A percentile compares a stretch with the other conserved stretches of the same genome.
Evolutionary conservation across 805 yeast species (phyloP).

Genomic region (Candida sonorensis): DNA sequence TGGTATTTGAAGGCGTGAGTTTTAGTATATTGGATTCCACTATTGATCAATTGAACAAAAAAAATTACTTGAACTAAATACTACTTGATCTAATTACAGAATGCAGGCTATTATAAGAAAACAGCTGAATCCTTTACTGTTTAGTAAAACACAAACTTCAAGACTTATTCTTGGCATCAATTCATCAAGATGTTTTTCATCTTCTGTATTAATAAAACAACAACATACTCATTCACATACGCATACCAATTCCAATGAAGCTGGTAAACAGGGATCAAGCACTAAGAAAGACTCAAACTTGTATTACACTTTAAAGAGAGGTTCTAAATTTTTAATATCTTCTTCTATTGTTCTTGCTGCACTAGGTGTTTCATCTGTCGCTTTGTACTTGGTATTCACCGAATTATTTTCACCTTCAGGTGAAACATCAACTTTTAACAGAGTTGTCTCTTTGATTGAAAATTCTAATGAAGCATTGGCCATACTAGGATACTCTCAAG

Average conservation of each 20-base stretch:
- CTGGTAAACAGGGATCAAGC: no score
- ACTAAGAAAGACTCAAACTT: constrained; percentile 11
- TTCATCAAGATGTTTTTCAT: neutral
- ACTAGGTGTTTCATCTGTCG: constrained; percentile 56
- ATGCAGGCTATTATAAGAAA: no score
- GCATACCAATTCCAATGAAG: neutral
- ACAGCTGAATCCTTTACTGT: no score
- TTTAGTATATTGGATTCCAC: no score
- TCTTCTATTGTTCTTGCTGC: constrained; percentile 63
- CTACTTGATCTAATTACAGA: no score
- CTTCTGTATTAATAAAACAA: neutral
- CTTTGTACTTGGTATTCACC: constrained; percentile 67
- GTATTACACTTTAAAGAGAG: constrained; percentile 42
- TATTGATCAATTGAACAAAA: no score
- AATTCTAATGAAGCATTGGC: constrained; percentile 54
- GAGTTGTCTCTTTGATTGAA: constrained; percentile 74
- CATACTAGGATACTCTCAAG: constrained; percentile 35
- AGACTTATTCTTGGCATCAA: no score
- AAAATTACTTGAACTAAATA: no score
- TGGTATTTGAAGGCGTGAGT: no score
- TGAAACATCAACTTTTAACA: constrained; percentile 84
- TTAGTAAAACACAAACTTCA: neutral
- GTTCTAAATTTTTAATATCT: constrained; percentile 56
- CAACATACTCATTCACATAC: constrained; percentile 4
- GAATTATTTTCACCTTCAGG: constrained; percentile 87